phyloP scores from a whole-genome alignment of 352 stramenopile species.

The Globisporangium orthogonon region DNA sequence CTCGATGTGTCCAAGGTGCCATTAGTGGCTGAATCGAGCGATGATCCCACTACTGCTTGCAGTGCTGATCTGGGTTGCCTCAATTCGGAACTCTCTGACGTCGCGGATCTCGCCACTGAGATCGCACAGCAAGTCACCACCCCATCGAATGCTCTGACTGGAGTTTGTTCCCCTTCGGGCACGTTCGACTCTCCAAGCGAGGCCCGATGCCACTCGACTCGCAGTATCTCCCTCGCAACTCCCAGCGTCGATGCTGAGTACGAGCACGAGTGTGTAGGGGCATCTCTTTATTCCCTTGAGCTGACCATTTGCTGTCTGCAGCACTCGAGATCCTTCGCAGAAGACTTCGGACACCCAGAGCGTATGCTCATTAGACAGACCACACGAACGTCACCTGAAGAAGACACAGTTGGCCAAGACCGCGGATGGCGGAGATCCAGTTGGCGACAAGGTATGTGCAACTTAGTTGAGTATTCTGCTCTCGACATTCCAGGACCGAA shows the following conservation, averaged over 20 bases:
- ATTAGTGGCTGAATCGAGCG: not conserved
- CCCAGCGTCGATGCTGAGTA: not conserved
- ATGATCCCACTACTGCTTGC: not conserved
- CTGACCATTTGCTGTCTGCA: not conserved
- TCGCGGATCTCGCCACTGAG: conserved; percentile 6
- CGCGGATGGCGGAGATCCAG: not conserved
- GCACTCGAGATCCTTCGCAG: not conserved
- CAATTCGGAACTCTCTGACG: conserved; percentile 7
- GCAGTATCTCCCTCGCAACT: not conserved
- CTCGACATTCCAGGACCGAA: not conserved
- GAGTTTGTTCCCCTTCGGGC: not conserved
- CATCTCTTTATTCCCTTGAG: not conserved
- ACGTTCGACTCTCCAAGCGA: not conserved
- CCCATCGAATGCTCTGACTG: not conserved
- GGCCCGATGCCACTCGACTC: not conserved
- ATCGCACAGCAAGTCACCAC: conserved; percentile 1
- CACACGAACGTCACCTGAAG: not conserved
- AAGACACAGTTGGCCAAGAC: not conserved
- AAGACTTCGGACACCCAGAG: not conserved
- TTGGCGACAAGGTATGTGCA: not conserved
- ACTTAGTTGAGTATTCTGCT: not conserved
- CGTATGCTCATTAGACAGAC: not conserved
- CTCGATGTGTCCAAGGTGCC: not conserved
- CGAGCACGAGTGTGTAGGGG: not conserved
- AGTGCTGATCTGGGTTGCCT: conserved; percentile 1